Base-by-base conservation (phyloP, 2,329 filamentous ascomycete species). In the Aspergillus tanneri region DNA sequence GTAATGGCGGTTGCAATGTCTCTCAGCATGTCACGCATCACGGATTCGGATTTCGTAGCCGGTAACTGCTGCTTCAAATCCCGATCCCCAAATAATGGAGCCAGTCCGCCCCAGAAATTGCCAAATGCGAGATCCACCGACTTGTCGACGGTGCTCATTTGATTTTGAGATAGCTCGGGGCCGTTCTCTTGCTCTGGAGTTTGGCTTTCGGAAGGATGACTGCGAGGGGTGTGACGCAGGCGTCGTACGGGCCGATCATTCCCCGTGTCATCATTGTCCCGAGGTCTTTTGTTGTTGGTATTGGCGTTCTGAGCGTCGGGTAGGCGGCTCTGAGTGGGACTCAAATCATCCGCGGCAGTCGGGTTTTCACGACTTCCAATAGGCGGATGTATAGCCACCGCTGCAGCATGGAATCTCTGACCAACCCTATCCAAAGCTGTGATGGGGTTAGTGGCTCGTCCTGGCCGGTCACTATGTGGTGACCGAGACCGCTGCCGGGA, bases 21-120 rank as follows among this genome's bases (percentile, higher is more conserved):
- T 27, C 54, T 49, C 14, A 57, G 54, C 5, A 57, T 45, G 16
- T 57, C 52, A 21, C 52, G 49, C 47, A 57, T 51, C 28, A 57
- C 54, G 6, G 50, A 45, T 19, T 57, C 54, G 12, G 49, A 55
- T 23, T 52, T 55, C 27, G 47, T 37, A n/a, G 54, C 40, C 24
- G 40, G 38, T 10, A 36, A 12, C 6, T 35, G 45, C 16, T 47
- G 45, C 34, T 46, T 53, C 10, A 49, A 12, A 12, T 41, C 47
- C 18, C 45, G 49, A 18, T 50, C 49, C 27, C 46, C 46, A 27
- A 55, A 51, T 2, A 52, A 34, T 14, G 54, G 49, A 14, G 51
- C 27, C 27, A 57, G 32, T 32, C 38, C 46, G 6, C 52, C 54
- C 45, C 53, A 55, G 18, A 57, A 48, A 35, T 55, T 50, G 40